phyloP scores from a whole-genome alignment of 129 eudicot genomes.

The Artemisia tridentata region DNA sequence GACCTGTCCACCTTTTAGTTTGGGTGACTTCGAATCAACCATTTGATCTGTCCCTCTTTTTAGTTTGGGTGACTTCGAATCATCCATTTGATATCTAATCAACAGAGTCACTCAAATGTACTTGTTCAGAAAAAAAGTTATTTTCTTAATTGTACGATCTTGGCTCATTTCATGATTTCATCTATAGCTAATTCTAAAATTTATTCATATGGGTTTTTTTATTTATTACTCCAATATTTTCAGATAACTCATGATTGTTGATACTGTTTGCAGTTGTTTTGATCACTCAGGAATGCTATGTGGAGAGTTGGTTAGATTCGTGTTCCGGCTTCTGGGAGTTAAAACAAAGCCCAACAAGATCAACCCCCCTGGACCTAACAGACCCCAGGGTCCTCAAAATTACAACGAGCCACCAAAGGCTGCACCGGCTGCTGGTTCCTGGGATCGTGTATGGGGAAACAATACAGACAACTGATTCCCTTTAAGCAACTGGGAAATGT shows the following conservation, averaged over 20 bases:
- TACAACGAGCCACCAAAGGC: conserved; percentile 61
- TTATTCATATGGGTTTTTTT: no score
- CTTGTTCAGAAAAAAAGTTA: no score
- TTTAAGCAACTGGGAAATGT: conserved; percentile 3
- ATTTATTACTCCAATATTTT: no score
- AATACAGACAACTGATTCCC: conserved; percentile 43
- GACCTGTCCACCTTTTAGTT: background rate
- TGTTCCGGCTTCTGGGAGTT: conserved; percentile 59
- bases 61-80: no score
- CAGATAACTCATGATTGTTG: background rate
- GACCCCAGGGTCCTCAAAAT: conserved; percentile 59
- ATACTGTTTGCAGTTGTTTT: conserved; percentile 59
- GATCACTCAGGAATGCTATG: conserved; percentile 79
- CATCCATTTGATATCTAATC: no score
- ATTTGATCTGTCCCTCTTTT: background rate
- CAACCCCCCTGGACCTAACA: conserved; percentile 49
- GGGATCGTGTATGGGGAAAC: conserved; percentile 84
- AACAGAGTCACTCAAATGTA: no score
- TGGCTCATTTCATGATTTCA: no score
- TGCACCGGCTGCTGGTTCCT: conserved; percentile 51
- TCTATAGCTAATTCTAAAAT: no score
- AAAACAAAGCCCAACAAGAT: conserved; percentile 50
- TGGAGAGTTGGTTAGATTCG: conserved; percentile 87
- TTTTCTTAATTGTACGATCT: no score
- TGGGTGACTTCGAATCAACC: background rate